phyloP scores from a whole-genome alignment of 176 grass and related monocot species.

The Olyra latifolia region DNA sequence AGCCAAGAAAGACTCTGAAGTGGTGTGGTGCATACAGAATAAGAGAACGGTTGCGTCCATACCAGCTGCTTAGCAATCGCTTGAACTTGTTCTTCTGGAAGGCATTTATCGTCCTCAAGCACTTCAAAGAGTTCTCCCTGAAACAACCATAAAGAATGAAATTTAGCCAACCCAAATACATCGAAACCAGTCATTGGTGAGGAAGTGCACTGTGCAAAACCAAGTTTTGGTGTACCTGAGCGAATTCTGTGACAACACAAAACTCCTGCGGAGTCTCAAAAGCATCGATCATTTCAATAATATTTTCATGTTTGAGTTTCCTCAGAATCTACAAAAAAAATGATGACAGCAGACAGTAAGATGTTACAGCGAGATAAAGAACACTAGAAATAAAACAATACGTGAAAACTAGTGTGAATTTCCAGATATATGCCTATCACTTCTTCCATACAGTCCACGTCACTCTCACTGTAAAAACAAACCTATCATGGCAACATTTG shows the following conservation, averaged over 20 bases:
- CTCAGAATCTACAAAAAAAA: constrained; percentile 68
- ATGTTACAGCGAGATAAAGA: constrained; percentile 1
- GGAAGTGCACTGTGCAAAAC: neutral
- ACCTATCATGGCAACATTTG: neutral
- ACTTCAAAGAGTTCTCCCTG: constrained; percentile 98
- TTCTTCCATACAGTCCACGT: neutral
- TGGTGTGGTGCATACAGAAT: neutral
- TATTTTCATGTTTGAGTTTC: constrained; percentile 94
- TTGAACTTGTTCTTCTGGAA: constrained; percentile 96
- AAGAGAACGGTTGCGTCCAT: constrained; percentile 6
- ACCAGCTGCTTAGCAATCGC: constrained; percentile 98
- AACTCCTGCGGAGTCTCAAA: constrained; percentile 98
- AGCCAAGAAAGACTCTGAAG: neutral
- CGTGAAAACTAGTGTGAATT: neutral
- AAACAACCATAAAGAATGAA: constrained; percentile 15
- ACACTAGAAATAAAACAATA: neutral
- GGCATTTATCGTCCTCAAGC: constrained; percentile 94
- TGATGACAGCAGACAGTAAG: constrained; percentile 8
- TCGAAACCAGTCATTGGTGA: neutral
- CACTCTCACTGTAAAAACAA: neutral
- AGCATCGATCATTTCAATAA: constrained; percentile 95
- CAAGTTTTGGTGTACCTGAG: constrained; percentile 60
- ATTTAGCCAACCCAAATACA: constrained; percentile 1
- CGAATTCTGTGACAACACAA: constrained; percentile 97
- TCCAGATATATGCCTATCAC: neutral